Evolutionary conservation across 2,329 filamentous ascomycete genomes (phyloP), one percentile per base, ranked within the genome.

Genomic region (Coleophoma cylindrospora): DNA sequence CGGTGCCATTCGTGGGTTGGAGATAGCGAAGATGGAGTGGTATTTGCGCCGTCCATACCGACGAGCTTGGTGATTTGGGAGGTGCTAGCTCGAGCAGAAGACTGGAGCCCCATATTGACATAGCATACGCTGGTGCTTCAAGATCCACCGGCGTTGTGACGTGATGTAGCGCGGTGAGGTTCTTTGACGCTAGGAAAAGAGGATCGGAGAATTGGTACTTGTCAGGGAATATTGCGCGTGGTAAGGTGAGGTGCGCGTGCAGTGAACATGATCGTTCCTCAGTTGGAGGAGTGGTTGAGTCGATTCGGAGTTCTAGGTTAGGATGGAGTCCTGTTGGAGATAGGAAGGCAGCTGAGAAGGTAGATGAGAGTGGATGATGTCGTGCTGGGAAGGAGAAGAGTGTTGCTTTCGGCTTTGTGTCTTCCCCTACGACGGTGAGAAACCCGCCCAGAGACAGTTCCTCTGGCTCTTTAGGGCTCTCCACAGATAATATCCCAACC

Each of bases 11-110:
- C 0, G 76, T 74, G 0, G 87, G 87, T 6, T 75, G 70, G 4
- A 95, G 75, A 65, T 96, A 97, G 33, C 92, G 86, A 3, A 96
- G 76, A 64, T 97, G 92, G 13, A 95, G 76, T 0, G 92, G 91
- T 34, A 97, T 79, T 51, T 85, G 79, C 11, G 79, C 80, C 7
- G 78, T 86, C 81, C 83, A 90, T 1, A 66, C 53, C 12, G 70
- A 66, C 14, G 45, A 17, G 12, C 27, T 11, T 11, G 46, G 72
- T 62, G 15, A 68, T 65, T 59, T 44, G 1, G 60, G 52, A 0
- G 86, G 81, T 0, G 81, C 79, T 37, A 97, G 76, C 64, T 94
- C 84, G 17, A 96, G 69, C 4, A 96, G 75, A 14, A 90, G 75
- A 14, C 79, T 82, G 0, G 87, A 91, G 5, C 92, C 92, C 92